Base-by-base conservation (phyloP, 1,139 yeast genomes). In the Candida pseudoviswanathii region DNA sequence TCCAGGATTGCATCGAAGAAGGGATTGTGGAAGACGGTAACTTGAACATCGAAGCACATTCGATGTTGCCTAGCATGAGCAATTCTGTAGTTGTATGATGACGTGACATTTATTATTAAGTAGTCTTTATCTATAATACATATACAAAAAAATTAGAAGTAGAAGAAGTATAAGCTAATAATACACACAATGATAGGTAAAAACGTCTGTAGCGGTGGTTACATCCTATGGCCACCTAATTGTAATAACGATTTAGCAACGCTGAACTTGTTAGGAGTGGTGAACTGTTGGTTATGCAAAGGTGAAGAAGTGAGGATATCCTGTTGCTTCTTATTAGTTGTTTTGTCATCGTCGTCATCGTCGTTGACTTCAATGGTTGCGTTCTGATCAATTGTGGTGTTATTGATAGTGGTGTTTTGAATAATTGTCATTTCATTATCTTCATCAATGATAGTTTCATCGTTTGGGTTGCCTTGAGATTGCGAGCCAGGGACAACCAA, bases 251-350 rank as follows among this genome's bases (percentile, higher is more conserved):
- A 72, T 59, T 75, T 75, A 44, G 81, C 81, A 49, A 76, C 80
- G 47, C 75, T 71, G 55, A 76, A 76, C 49, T 78, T 72, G 58
- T 74, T 76, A 47, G 81, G 81, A n/a, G 81, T 76, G n/a, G 78
- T 78, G 53, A 75, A 70, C 43, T 62, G 59, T 43, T 63, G 60
- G 49, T 66, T 64, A 33, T 62, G 56, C 41, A 70, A 59, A n/a
- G 79, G 78, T 30, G 77, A 70, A 8, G 70, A 61, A 25, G 62
- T 55, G 27, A 64, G 56, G 8, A 65, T 51, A 44, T 58, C 54
- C 44, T 53, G 54, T 45, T 24, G 53, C 52, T 43, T 57, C 54
- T 29, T 41, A 26, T 21, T 24, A 29, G 4, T 33, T 27, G 5
- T 44, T 50, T 38, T 30, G 31, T 22, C 46, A 27, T 41, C 47